Conservation (phyloP, 192 early-diverging fungal genomes). For the Coemansia pectinata region DNA sequence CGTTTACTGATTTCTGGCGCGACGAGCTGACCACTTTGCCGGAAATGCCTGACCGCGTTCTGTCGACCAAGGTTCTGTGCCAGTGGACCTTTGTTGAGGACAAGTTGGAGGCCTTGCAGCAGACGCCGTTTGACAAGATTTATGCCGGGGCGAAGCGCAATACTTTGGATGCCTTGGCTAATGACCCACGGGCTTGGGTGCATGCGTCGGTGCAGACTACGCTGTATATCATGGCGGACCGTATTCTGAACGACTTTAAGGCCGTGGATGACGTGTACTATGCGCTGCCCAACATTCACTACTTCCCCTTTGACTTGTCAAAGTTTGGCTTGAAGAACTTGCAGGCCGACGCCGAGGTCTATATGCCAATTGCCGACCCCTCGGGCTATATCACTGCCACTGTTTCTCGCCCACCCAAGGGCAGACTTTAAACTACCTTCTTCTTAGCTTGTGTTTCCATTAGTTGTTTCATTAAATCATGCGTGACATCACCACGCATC, state of each 20-base stretch:
- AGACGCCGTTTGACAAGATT: constrained; percentile 58
- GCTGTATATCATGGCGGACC: constrained; percentile 74
- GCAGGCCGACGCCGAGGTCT: constrained; percentile 67
- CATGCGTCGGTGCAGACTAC: constrained; percentile 81
- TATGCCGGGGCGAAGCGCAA: constrained; percentile 61
- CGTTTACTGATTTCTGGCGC: constrained; percentile 71
- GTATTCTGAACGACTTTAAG: constrained; percentile 60
- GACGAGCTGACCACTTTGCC: constrained; percentile 75
- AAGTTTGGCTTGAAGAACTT: constrained; percentile 73
- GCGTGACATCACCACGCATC: constrained; percentile 4
- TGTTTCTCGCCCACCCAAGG: constrained; percentile 55
- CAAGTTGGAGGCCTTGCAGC: constrained; percentile 16
- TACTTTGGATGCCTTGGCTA: constrained; percentile 75
- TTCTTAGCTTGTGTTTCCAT: constrained; percentile 30
- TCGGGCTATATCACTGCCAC: constrained; percentile 76
- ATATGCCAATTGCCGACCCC: constrained; percentile 72
- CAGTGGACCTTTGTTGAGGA: constrained; percentile 59
- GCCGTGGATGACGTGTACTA: constrained; percentile 64
- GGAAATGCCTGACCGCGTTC: constrained; percentile 73
- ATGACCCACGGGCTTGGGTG: constrained; percentile 62
- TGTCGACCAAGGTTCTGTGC: constrained; percentile 73
- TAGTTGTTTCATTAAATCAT: constrained; percentile 10
- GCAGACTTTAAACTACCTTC: constrained; percentile 25
- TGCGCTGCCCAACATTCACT: constrained; percentile 78
- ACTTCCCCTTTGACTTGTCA: constrained; percentile 71